Evolutionary conservation across 2,329 filamentous ascomycete genomes (phyloP), one percentile per base, ranked within the genome.

Genomic region (Penicillium sclerotigenum): DNA sequence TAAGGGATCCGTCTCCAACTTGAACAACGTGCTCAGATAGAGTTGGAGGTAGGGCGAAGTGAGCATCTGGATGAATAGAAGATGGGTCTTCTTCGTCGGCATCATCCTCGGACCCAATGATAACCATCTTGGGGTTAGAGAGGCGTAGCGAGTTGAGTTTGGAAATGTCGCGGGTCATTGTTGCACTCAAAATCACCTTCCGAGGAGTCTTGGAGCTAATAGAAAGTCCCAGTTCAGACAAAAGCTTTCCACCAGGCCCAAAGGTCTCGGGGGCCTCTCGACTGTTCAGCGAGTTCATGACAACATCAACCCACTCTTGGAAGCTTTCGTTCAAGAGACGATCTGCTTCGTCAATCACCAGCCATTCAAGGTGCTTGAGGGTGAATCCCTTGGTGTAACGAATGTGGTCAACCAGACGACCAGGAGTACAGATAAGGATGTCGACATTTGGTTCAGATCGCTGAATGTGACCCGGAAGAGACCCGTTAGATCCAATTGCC

Each of bases 341-440:
- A 73, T 97, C 93, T 11, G 93, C 94, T 75, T 97, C 93, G 66
- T 97, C 93, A 43, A 97, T 88, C 3, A 97, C 84, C 0, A 97
- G 80, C 91, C 92, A 97, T 58, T 89, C 84, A 5, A 97, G 79
- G 68, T 89, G 82, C 54, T 88, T 83, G 22, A 97, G 79, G 0
- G 81, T 84, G 71, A 97, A 97, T 0, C 91, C 91, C 3, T 85
- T 84, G 0, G 93, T 97, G 57, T 87, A 86, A 60, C 88, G 87
- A 48, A 97, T 82, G 72, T 97, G 93, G 66, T 97, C 93, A 4
- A 97, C 91, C 0, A 97, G 82, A 60, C 93, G 85, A 57, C 94
- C 94, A 0, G 93, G 93, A 0, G 93, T 97, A 71, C 91, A 94
- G 48, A 97, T 88, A 26, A 99, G 81, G 33, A 97, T 83, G 70